Base-by-base conservation (phyloP, 2,329 filamentous ascomycete species). In the Cephalotrichum gorgonifer region DNA sequence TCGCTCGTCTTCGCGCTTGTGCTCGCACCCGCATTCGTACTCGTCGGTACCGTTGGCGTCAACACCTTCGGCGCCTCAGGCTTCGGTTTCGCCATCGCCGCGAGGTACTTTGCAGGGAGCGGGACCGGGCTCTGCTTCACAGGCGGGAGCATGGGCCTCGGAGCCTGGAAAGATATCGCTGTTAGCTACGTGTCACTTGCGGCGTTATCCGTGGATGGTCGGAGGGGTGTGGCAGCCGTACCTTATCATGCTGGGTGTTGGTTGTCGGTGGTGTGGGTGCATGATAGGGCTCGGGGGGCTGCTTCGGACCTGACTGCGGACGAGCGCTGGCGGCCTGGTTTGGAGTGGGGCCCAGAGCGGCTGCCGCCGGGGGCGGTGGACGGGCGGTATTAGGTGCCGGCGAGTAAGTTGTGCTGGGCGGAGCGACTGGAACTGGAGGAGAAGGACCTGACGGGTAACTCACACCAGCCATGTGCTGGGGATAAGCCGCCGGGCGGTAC, bases 51-150 rank as follows among this genome's bases (percentile, higher is more conserved):
- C 35, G 31, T 2, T 5, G 25, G 33, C 26, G 26, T 27, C 2
- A 12, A 3, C 20, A 12, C 2, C 5, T 38, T 27, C 30, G 42
- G 12, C 23, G 30, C 26, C n/a, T 27, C 28, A 4, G 30, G 45
- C 35, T 33, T 25, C 26, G 15, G 33, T 15, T 20, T 22, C 17
- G 35, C n/a, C 35, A 39, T 23, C 15, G 38, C 46, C 14, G 46
- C 46, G 9, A 62, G 45, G 56, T 61, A 69, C 48, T 69, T 68
- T 5, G 68, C 64, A 1, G 69, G 69, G 9, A 72, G 54, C 11
- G 69, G 69, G 5, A 72, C 69, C 3, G 69, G 69, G 1, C 69
- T 70, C 49, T 71, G 59, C 54, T 70, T 71, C 14, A 62, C 54
- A 22, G 66, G 66, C 5, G 42, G 43, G n/a, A 20, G 9, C n/a